Conservation (phyloP, 331 rosid genomes). For the Rosa hybrid region DNA sequence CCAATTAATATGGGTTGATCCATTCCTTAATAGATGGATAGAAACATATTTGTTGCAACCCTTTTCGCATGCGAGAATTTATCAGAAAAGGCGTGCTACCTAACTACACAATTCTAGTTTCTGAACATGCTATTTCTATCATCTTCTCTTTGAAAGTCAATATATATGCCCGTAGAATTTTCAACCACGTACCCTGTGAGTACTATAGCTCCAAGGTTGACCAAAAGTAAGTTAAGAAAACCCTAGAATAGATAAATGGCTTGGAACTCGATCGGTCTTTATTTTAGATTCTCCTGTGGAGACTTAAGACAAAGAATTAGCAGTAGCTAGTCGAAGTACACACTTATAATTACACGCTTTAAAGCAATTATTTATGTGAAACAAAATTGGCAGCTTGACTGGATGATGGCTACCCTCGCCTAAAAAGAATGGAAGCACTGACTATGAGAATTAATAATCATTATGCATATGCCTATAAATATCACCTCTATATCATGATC, state of each 20-base stretch:
- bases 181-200: not conserved
- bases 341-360: not conserved
- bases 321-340: not conserved
- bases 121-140: not conserved
- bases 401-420: not conserved
- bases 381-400: not conserved
- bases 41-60: too few relatives aligned
- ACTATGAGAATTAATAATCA: not conserved
- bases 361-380: not conserved
- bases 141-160: not conserved
- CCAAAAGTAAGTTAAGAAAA: not conserved
- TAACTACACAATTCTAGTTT: too few relatives aligned
- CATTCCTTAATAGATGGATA: too few relatives aligned
- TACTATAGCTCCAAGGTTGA: not conserved
- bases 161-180: not conserved
- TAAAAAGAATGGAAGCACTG: not conserved
- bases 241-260: not conserved
- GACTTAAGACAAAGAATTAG: not conserved
- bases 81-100: too few relatives aligned
- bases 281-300: not conserved
- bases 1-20: too few relatives aligned
- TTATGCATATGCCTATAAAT: not conserved
- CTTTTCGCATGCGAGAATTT: too few relatives aligned
- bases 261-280: not conserved
- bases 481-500: not conserved